Evolutionary conservation across 2,329 filamentous ascomycete species (phyloP).

Genomic region (Volutella citrinella): DNA sequence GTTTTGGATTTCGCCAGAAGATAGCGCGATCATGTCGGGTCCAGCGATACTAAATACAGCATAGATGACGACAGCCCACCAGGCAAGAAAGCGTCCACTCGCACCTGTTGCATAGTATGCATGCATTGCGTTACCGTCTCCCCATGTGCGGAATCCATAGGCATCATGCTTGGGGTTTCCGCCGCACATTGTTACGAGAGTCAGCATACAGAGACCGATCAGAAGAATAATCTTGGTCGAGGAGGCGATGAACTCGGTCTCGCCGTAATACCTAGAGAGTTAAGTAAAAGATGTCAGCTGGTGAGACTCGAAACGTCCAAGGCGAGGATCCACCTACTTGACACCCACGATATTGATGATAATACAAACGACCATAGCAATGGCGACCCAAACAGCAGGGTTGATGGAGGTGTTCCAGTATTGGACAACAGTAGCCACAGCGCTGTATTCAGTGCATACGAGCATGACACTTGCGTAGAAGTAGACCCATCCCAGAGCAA

Average conservation of each 20-base stretch:
- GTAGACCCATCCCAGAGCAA: slow-evolving; percentile 47
- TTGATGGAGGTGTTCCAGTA: slow-evolving; percentile 39
- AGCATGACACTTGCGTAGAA: slow-evolving; percentile 41
- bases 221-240: slow-evolving; percentile 43
- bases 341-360: slow-evolving; percentile 42
- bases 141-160: no score
- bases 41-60: no score
- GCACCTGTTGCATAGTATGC: no score
- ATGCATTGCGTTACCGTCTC: no score
- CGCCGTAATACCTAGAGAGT: no score
- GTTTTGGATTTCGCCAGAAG: slow-evolving; percentile 45
- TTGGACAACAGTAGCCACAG: slow-evolving; percentile 38
- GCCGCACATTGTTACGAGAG: slow-evolving; percentile 65
- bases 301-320: no score
- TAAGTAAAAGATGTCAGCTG: no score
- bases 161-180: no score
- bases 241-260: slow-evolving; percentile 50
- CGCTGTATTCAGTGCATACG: slow-evolving; percentile 38
- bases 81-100: no score
- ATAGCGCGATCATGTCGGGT: no score
- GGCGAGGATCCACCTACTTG: no score
- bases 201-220: slow-evolving; percentile 55
- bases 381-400: slow-evolving; percentile 43
- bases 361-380: slow-evolving; percentile 41
- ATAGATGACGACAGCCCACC: no score